A percentile compares a stretch with the other conserved stretches of the same genome.
Evolutionary conservation across 139 green algal genomes (phyloP).

Genomic region (Coccomyxa sp.): DNA sequence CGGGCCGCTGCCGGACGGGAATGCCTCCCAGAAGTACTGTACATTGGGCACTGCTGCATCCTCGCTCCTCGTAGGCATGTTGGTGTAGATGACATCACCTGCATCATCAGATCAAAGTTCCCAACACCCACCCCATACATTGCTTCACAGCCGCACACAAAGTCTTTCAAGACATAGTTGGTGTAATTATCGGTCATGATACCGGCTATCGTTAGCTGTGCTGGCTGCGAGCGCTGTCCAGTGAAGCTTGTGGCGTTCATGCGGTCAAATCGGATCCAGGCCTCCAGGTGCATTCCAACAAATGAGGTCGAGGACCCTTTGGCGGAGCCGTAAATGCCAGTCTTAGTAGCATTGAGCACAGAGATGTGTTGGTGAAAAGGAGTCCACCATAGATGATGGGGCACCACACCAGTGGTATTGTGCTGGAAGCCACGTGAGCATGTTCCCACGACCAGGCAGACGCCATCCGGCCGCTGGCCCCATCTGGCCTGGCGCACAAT

Average conservation of each 20-base stretch:
- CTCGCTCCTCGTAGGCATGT: constrained; percentile 5
- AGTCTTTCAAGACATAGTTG: neutral
- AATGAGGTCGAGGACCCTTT: no score
- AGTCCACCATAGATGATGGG: no score
- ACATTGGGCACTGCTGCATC: constrained; percentile 6
- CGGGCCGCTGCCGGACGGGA: constrained; percentile 66
- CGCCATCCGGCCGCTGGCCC: constrained; percentile 82
- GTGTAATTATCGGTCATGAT: no score
- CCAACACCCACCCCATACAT: neutral
- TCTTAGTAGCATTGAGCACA: no score
- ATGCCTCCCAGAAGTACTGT: constrained; percentile 91
- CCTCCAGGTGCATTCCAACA: no score
- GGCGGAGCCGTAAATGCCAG: no score
- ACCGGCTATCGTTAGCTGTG: no score
- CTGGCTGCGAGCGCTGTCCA: no score
- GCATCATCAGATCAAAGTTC: neutral
- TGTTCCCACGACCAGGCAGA: constrained; percentile 92
- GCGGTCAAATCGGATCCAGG: no score
- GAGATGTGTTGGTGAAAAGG: no score
- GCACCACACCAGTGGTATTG: constrained; percentile 61
- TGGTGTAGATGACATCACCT: constrained; percentile 83
- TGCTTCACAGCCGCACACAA: neutral
- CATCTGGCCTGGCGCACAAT: constrained; percentile 70
- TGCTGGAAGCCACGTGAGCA: constrained; percentile 70
- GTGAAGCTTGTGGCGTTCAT: no score